phyloP scores from a whole-genome alignment of 257 asterid species.

The Nicotiana otophora region DNA sequence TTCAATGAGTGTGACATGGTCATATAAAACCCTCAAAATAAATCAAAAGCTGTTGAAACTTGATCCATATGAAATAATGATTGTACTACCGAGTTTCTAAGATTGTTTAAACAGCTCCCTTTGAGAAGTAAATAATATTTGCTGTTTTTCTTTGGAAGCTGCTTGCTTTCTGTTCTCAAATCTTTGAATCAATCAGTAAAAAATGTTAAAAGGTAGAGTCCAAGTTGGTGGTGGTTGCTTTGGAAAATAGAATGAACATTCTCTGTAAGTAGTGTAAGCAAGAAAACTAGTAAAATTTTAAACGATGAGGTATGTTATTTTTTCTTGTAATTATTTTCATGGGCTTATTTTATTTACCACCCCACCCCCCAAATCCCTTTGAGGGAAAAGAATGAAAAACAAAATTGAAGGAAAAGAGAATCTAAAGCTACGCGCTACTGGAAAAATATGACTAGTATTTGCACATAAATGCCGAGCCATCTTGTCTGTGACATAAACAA shows the following conservation, averaged over 20 bases:
- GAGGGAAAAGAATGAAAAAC: too few relatives aligned
- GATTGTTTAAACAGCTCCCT: too few relatives aligned
- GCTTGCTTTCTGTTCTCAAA: background rate
- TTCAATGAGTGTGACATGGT: too few relatives aligned
- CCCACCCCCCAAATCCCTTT: background rate
- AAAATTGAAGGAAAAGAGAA: background rate
- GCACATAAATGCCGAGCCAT: too few relatives aligned
- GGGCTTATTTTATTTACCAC: too few relatives aligned
- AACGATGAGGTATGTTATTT: background rate
- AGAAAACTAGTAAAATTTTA: background rate
- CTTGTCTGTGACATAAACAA: too few relatives aligned
- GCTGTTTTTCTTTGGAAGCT: background rate
- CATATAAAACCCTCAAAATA: too few relatives aligned
- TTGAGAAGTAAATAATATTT: slow-evolving; percentile 18
- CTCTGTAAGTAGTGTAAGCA: background rate
- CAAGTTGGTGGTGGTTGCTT: background rate
- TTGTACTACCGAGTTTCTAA: too few relatives aligned
- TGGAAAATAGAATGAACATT: background rate
- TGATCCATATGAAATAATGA: too few relatives aligned
- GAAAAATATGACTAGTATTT: too few relatives aligned
- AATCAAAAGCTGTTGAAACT: too few relatives aligned
- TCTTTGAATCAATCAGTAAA: background rate
- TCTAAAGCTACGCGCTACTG: background rate
- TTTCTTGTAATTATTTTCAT: background rate
- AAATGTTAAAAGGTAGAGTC: background rate